Percentiles rank a stretch among this genome's conserved stretches.
Conservation (phyloP, 2,329 filamentous ascomycete species). For the Hypoxylon sp. region DNA sequence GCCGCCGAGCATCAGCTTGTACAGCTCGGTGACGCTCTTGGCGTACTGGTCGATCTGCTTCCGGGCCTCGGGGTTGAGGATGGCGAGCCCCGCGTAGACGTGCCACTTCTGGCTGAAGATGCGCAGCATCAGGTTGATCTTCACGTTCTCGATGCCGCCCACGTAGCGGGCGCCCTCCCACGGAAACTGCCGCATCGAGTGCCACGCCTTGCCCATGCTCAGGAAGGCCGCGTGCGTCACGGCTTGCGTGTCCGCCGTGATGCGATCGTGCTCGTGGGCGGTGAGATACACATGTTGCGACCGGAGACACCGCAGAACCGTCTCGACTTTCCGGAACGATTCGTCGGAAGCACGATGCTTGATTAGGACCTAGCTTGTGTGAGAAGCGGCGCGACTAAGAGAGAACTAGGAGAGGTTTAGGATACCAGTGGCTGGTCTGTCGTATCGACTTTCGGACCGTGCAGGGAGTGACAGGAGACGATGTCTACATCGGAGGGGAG, state of each 20-base stretch:
- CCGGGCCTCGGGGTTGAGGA: conserved; percentile 91
- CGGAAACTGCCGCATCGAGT: conserved; percentile 92
- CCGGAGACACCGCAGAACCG: conserved; percentile 81
- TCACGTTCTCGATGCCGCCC: conserved; percentile 97
- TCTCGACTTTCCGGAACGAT: conserved; percentile 80
- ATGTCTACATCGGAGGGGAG: conserved; percentile 91
- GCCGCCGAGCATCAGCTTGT: conserved; percentile 95
- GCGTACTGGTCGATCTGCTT: conserved; percentile 96
- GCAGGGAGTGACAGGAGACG: conserved; percentile 94
- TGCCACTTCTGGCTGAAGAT: conserved; percentile 99
- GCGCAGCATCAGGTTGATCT: conserved; percentile 96
- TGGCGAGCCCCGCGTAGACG: conserved; percentile 96
- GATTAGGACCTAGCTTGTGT: conserved; percentile 72
- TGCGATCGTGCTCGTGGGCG: conserved; percentile 89
- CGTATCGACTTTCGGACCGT: conserved; percentile 89
- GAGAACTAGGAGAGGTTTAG: background rate
- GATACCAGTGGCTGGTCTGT: conserved; percentile 87
- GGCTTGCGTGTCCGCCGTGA: conserved; percentile 97
- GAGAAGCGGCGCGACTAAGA: no score
- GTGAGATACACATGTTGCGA: conserved; percentile 90
- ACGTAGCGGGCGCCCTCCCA: conserved; percentile 97
- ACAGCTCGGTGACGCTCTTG: conserved; percentile 88
- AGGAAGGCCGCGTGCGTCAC: conserved; percentile 98
- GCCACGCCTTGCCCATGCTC: conserved; percentile 98
- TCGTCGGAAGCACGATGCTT: conserved; percentile 85